Conservation (phyloP, 805 yeast genomes). For the Saccharomycopsis amapae region DNA sequence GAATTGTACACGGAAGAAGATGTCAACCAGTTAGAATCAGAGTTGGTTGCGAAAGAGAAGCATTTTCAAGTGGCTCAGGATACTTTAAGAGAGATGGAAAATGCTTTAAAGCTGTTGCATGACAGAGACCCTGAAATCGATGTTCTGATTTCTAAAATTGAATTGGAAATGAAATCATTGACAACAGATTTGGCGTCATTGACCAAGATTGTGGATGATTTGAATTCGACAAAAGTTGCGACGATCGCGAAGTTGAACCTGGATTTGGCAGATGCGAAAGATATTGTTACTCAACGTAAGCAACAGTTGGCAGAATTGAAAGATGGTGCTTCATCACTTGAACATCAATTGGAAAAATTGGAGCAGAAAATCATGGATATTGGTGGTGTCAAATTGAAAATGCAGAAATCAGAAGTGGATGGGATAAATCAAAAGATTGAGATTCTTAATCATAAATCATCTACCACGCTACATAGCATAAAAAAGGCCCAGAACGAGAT, state of each 20-base stretch:
- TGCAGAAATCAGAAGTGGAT: slow-evolving; percentile 77
- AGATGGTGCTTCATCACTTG: slow-evolving; percentile 48
- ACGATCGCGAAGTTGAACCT: slow-evolving; percentile 25
- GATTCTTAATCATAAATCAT: slow-evolving; percentile 46
- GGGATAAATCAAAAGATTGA: slow-evolving; percentile 63
- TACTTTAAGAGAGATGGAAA: slow-evolving; percentile 52
- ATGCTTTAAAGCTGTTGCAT: slow-evolving; percentile 47
- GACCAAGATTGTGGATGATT: slow-evolving; percentile 36
- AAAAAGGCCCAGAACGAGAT: slow-evolving; percentile 61
- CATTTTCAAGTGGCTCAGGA: slow-evolving; percentile 42
- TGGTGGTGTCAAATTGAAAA: slow-evolving; percentile 80
- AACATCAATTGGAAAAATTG: slow-evolving; percentile 47
- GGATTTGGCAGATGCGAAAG: slow-evolving; percentile 33
- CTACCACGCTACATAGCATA: slow-evolving; percentile 47
- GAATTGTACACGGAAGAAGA: slow-evolving; percentile 42
- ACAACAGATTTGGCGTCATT: slow-evolving; percentile 46
- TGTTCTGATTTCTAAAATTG: slow-evolving; percentile 46
- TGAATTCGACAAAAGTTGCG: slow-evolving; percentile 22
- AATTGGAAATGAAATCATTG: slow-evolving; percentile 59
- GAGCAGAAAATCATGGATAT: slow-evolving; percentile 79
- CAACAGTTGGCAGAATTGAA: slow-evolving; percentile 40
- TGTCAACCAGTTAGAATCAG: slow-evolving; percentile 44
- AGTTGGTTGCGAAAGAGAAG: slow-evolving; percentile 46
- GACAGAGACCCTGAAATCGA: slow-evolving; percentile 69
- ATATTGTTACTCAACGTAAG: slow-evolving; percentile 30